Evolutionary conservation across 2,329 filamentous ascomycete genomes (phyloP).

Genomic region (Stagonosporopsis vannaccii): DNA sequence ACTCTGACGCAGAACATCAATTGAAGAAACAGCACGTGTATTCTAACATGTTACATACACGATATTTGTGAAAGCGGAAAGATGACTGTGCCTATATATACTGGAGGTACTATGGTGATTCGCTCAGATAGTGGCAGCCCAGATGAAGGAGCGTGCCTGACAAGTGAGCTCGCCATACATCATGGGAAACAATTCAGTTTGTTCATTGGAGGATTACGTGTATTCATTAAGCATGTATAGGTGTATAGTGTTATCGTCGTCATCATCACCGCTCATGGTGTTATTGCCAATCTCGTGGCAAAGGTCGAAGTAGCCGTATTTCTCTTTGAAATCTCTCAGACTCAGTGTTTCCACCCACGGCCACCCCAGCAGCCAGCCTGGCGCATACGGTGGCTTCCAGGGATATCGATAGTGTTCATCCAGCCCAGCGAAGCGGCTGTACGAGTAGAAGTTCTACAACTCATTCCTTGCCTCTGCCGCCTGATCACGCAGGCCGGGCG

Average conservation of each 20-base stretch:
- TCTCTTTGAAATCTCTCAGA: background rate
- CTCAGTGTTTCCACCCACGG: constrained; percentile 14
- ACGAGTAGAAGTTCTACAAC: constrained; percentile 37
- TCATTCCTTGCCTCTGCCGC: constrained; percentile 46
- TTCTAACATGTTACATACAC: no score
- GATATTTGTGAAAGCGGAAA: no score
- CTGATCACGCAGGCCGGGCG: constrained; percentile 47
- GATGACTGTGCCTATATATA: no score
- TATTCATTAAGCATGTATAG: constrained; percentile 4
- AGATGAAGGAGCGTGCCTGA: background rate
- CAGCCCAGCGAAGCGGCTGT: constrained; percentile 1
- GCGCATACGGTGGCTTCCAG: constrained; percentile 46
- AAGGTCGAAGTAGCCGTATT: background rate
- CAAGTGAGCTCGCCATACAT: background rate
- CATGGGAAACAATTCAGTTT: background rate
- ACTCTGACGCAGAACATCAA: no score
- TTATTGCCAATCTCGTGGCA: background rate
- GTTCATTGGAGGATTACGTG: background rate
- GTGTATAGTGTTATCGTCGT: constrained; percentile 3
- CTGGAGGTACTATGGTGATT: no score
- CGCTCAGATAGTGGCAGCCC: background rate
- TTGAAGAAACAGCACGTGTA: no score
- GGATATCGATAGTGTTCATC: constrained; percentile 37
- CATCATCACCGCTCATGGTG: background rate
- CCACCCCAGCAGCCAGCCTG: constrained; percentile 44